Conservation (phyloP, 2,329 filamentous ascomycete genomes). For the Stachybotrys chlorohalonatus region DNA sequence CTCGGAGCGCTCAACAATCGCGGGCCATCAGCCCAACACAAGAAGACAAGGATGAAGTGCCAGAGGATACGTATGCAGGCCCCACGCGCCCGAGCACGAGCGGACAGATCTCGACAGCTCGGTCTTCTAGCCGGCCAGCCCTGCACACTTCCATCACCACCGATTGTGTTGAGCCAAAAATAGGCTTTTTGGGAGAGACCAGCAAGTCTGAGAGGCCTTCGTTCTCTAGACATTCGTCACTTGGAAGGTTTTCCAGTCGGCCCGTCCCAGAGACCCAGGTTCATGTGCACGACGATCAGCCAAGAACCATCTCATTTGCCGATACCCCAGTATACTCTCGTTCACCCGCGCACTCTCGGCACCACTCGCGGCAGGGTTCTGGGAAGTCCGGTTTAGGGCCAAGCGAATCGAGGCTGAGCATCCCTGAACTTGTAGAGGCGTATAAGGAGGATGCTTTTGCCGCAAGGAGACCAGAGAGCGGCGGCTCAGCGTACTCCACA, state of each 20-base stretch:
- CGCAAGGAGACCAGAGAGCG: conserved; percentile 17
- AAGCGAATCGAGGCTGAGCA: conserved; percentile 29
- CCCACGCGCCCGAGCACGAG: conserved; percentile 36
- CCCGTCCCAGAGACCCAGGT: conserved; percentile 53
- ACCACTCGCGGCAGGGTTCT: conserved; percentile 28
- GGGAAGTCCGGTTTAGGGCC: conserved; percentile 17
- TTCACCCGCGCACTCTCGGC: conserved; percentile 19
- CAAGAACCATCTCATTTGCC: conserved; percentile 56
- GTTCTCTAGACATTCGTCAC: conserved; percentile 35
- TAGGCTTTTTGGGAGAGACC: conserved; percentile 51
- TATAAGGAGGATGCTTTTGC: conserved; percentile 18
- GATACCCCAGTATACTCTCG: conserved; percentile 20
- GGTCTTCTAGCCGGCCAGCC: conserved; percentile 65
- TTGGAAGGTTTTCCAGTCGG: conserved; percentile 52
- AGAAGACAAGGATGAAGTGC: background rate
- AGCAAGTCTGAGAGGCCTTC: conserved; percentile 25
- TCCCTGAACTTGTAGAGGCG: conserved; percentile 34
- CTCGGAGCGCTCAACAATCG: background rate
- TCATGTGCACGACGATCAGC: conserved; percentile 41
- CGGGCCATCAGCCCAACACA: background rate
- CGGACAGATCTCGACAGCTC: conserved; percentile 42
- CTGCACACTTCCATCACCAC: conserved; percentile 59
- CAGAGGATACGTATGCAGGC: background rate
- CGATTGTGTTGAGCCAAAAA: conserved; percentile 49
- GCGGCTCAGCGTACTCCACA: conserved; percentile 41